Evolutionary conservation across 352 stramenopile species (phyloP), one percentile per base, ranked within the genome.

Genomic region (Thalassiosira gravida): DNA sequence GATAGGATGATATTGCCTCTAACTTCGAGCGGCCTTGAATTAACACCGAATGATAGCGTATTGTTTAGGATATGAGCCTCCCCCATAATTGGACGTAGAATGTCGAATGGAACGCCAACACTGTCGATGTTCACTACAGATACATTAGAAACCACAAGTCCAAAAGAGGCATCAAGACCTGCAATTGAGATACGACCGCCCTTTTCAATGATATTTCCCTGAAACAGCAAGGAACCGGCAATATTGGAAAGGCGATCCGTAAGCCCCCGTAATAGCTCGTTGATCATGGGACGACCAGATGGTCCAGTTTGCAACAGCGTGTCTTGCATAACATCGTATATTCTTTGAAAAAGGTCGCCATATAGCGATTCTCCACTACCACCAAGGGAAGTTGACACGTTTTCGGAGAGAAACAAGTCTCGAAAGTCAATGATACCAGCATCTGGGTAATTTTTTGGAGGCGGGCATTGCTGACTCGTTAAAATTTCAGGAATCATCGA

Each of bases 111-210:
- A 49, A 73, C 64, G 11, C 73, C 80, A 44, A 87, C 56, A 56
- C 68, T 81, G 49, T 87, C 74, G 9, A 87, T 35, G 49, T 87
- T 87, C 46, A 75, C 29, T n/a, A 84, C 25, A 11, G 53, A 44
- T 3, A 83, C 50, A 77, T 87, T 58, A 1, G 74, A 80, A n/a
- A 87, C 7, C 44, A 53, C 18, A 42, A 83, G 30, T 47, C 39
- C 52, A 42, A 77, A 29, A 14, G 55, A n/a, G 20, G 66, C 73
- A 6, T 68, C 39, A 32, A 81, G 39, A 44, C 67, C 71, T 35
- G 65, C 71, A 55, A 86, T 57, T 32, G 70, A 73, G 18, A 81
- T 44, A 8, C 24, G 56, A 25, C n/a, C 55, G 50, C 27, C 44
- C 32, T 42, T 55, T 27, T 82, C 50, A 11, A 86, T 9, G 13